phyloP scores from a whole-genome alignment of 2,329 filamentous ascomycete species.

The Ceratocystiopsis minuta region DNA sequence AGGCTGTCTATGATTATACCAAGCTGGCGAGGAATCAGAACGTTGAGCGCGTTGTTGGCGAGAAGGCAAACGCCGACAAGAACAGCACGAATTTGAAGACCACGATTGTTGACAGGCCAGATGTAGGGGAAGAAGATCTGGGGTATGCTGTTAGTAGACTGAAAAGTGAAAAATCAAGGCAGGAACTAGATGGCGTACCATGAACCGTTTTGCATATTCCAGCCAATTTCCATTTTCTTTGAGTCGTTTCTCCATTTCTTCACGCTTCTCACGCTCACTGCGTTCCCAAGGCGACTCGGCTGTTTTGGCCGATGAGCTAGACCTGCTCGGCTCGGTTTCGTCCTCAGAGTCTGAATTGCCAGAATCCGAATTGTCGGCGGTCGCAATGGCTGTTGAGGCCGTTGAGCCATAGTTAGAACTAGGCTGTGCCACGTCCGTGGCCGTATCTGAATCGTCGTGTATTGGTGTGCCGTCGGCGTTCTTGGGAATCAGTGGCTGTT shows the following conservation, averaged over 20 bases:
- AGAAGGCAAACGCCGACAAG: conserved; percentile 51
- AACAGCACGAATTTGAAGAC: conserved; percentile 48
- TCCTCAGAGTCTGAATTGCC: conserved; percentile 23
- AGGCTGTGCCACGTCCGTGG: no score
- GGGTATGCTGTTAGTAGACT: not conserved
- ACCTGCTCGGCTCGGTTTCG: conserved; percentile 10
- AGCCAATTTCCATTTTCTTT: conserved; percentile 61
- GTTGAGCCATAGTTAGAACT: conserved; percentile 24
- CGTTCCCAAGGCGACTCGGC: conserved; percentile 37
- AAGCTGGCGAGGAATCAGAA: conserved; percentile 65
- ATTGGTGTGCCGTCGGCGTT: conserved; percentile 11
- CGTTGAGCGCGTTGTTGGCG: conserved; percentile 52
- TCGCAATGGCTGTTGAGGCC: conserved; percentile 8
- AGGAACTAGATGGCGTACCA: not conserved
- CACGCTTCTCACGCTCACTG: conserved; percentile 33
- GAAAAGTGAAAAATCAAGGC: not conserved
- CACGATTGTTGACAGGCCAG: conserved; percentile 50
- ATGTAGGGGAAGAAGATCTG: conserved; percentile 62
- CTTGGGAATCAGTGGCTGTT: conserved; percentile 36
- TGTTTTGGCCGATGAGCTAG: conserved; percentile 17
- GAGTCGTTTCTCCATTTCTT: conserved; percentile 48
- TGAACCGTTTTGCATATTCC: conserved; percentile 56
- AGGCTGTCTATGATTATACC: conserved; percentile 62
- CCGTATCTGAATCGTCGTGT: no score
- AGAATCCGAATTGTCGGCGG: conserved; percentile 9